Percentiles rank a stretch among this genome's conserved stretches.
These are phyloP conservation scores for Penicillium sp. DNA, from an alignment of 2,329 filamentous ascomycete genomes.

Conservation along the genomic window DNA sequence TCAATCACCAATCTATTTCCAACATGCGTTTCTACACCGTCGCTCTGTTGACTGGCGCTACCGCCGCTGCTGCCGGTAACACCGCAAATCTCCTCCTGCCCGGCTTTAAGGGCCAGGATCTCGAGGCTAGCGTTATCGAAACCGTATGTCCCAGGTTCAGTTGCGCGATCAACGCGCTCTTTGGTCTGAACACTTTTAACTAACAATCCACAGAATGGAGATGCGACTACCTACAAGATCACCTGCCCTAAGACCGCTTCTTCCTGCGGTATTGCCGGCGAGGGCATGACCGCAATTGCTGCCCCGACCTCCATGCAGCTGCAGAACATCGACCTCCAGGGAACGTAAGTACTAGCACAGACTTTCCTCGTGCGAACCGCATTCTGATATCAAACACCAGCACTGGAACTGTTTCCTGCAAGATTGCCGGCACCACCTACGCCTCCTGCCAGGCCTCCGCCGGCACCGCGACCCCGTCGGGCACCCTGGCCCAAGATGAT, in stretches of 20 bases:
- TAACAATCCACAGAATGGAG: slow-evolving; percentile 16
- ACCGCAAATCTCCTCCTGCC: slow-evolving; percentile 24
- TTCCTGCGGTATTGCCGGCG: slow-evolving; percentile 21
- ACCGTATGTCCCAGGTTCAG: slow-evolving; percentile 12
- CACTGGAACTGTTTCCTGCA: slow-evolving; percentile 25
- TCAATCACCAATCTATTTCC: slow-evolving; percentile 5
- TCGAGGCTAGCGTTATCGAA: slow-evolving; percentile 19
- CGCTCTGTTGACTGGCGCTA: slow-evolving; percentile 27
- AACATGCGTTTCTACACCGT: slow-evolving; percentile 27
- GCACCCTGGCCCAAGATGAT: slow-evolving; percentile 17
- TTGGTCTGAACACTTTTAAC: neutral
- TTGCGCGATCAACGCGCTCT: neutral
- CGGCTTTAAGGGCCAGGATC: slow-evolving; percentile 21
- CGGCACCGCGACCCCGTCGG: slow-evolving; percentile 17
- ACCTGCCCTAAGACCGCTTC: slow-evolving; percentile 19
- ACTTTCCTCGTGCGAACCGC: neutral
- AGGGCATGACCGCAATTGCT: slow-evolving; percentile 23
- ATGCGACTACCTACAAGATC: slow-evolving; percentile 25
- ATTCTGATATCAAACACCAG: slow-evolving; percentile 6
- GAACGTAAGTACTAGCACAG: slow-evolving; percentile 15
- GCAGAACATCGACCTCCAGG: slow-evolving; percentile 16
- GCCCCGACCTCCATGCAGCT: slow-evolving; percentile 21
- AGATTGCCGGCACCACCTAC: slow-evolving; percentile 25
- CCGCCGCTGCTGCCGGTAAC: slow-evolving; percentile 23
- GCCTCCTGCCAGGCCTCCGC: slow-evolving; percentile 23